Evolutionary conservation across 169 alveolate species (phyloP), one percentile per base, ranked within the genome.

Genomic region (Cytauxzoon felis): DNA sequence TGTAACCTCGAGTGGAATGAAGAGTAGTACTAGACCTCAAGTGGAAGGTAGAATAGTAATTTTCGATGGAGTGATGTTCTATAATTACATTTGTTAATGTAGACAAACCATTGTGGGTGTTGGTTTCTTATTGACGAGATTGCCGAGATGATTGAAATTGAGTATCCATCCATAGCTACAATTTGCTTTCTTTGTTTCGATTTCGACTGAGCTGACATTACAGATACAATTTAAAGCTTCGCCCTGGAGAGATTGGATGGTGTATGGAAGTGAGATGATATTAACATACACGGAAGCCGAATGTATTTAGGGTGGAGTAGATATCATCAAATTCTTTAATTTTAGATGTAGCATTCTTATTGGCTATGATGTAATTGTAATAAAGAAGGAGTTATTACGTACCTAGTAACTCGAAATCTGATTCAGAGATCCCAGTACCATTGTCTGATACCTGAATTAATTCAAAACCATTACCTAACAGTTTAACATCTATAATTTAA

Each of bases 301-400:
- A 82, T 19, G 98, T 92, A 34, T 78, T 81, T 6, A 96, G 84
- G 7, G 87, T 57, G 33, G 80, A 61, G 66, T 87, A 90, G 23
- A 97, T 82, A 61, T 94, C 97, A 30, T 93, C 93, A 68, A 94
- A 93, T 40, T 75, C 87, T 23, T 78, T 61, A 16, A 97, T 81
- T 71, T 97, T 97, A 18, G 98, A 93, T 1, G 99, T 97, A 27
- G 96, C 88, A 19, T 95, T 95, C 36, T 95, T 70, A 18, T 66
- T 53, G 5, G 89, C 88, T 9, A 64, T 58, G 45, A 34, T 36
- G 5, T 2, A n/a, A n/a, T n/a, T 18, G 59, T 58, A 27, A 49
- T 32, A 41, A 0, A n/a, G 9, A n/a, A n/a, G 18, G 1, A 19
- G 1, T 34, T 49, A 3, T 19, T 33, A 88, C 90, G 8, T 29